Base-by-base conservation (phyloP, 371 early-diverging fungal species). In the Parasitella parasitica region DNA sequence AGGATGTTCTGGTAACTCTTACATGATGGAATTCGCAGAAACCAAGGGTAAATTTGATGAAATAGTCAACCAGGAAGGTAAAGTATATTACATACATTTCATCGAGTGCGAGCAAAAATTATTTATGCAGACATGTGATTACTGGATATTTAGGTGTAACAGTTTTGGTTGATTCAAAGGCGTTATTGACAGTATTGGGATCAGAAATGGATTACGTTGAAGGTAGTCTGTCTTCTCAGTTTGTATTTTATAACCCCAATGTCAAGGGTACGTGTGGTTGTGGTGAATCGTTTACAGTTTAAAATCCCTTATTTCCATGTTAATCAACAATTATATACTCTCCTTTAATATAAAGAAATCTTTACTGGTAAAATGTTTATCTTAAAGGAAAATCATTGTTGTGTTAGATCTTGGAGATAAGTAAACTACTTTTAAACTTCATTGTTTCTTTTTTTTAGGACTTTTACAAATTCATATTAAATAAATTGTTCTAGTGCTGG, bases 181-280 rank as follows among this genome's bases (percentile, higher is more conserved):
- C 97, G 22, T 77, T 97, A 41, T 80, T 97, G 52, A 88, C 94
- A 2, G 81, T 97, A 9, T 84, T 97, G 20, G 98, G 98, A 20
- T 92, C 94, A 34, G 97, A 97, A 63, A 95, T 97, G 95, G 97
- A 97, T 77, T 97, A 86, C 69, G 91, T 93, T 22, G 87, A 95
- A 70, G 95, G 94, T 57, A 89, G 86, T 68, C 77, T 97, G 53
- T 90, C 93, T 2, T 85, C 91, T 15, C 89, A 92, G 76, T 97
- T 97, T 78, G 91, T 96, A 4, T 97, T 97, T 78, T 85, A 91
- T 63, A 97, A 97, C 70, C 97, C 97, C 18, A 97, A 97, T 65
- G 91, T 93, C 69, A 97, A 97, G 83, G 95, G 92, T 65, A 88
- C 89, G 48, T 97, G 97, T 69, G 97, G 97, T 13, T 97, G 97